Evolutionary conservation across 371 early-diverging fungal genomes (phyloP).

Genomic region (Actinomortierella ambigua): DNA sequence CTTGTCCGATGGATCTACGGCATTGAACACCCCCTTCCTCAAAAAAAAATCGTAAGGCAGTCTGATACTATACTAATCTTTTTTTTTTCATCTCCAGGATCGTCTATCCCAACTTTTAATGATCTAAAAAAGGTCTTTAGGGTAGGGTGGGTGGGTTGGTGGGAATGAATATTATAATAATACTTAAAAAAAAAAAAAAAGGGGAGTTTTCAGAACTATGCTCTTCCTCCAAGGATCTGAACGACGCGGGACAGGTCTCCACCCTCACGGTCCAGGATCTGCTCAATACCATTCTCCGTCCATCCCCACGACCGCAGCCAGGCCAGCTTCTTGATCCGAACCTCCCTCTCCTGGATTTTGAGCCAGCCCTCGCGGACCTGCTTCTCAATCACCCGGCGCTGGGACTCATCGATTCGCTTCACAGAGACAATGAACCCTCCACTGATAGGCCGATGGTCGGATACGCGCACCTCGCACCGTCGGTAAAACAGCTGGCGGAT

Average conservation of each 20-base stretch:
- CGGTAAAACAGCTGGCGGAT: conserved; percentile 50
- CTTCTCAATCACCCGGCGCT: conserved; percentile 41
- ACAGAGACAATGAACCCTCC: conserved; percentile 62
- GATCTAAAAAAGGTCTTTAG: too few species aligned
- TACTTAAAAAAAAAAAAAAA: too few species aligned
- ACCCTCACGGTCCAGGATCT: conserved; percentile 35
- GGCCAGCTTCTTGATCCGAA: conserved; percentile 43
- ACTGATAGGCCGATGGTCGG: conserved; percentile 86
- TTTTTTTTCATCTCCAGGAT: too few species aligned
- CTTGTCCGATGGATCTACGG: too few species aligned
- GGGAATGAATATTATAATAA: too few species aligned
- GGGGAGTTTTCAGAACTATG: too few species aligned
- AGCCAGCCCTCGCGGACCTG: conserved; percentile 47
- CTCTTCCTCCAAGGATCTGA: conserved; percentile 6
- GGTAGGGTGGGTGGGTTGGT: too few species aligned
- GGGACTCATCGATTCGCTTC: conserved; percentile 57
- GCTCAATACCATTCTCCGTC: conserved; percentile 30
- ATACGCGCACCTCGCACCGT: conserved; percentile 67
- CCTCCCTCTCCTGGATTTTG: conserved; percentile 42
- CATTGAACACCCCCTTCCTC: too few species aligned
- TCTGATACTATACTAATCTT: too few species aligned
- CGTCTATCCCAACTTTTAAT: too few species aligned
- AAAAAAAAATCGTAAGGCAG: too few species aligned
- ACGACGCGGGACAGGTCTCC: conserved; percentile 34
- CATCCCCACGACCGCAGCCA: conserved; percentile 47